phyloP scores from a whole-genome alignment of 164 flowering plant species.

The Platanus orientalis region DNA sequence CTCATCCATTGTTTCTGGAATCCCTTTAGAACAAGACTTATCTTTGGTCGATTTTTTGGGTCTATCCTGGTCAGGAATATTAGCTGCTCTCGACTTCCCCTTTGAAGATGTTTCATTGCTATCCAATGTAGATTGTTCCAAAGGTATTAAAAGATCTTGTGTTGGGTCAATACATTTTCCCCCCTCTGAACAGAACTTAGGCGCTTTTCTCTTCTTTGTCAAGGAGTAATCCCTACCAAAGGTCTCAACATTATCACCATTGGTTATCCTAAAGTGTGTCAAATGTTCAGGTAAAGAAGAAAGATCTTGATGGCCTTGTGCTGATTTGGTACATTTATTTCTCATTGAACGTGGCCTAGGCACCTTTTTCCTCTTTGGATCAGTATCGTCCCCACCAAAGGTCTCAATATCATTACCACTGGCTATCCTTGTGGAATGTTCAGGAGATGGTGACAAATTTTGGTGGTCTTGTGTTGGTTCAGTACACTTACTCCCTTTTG shows the following conservation, averaged over 20 bases:
- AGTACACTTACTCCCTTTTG: background rate
- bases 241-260: slow-evolving; percentile 3
- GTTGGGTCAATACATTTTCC: background rate
- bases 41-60: slow-evolving; percentile 3
- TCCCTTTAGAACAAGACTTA: slow-evolving; percentile 3
- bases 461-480: slow-evolving; percentile 2
- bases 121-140: background rate
- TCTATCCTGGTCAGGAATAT: background rate
- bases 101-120: background rate
- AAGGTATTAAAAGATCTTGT: background rate
- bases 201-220: background rate
- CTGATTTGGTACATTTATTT: background rate
- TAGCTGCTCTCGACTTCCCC: background rate
- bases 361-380: slow-evolving; percentile 1
- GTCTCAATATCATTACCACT: slow-evolving; percentile 1
- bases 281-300: background rate
- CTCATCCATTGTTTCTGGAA: slow-evolving; percentile 9
- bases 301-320: background rate
- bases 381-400: background rate
- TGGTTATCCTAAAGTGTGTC: background rate
- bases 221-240: background rate
- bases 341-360: background rate
- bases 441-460: slow-evolving; percentile 8
- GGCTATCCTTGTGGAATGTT: slow-evolving; percentile 3
- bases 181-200: slow-evolving; percentile 2